Conservation (phyloP, 106 monocot species). For the Dendrobium nobile region DNA sequence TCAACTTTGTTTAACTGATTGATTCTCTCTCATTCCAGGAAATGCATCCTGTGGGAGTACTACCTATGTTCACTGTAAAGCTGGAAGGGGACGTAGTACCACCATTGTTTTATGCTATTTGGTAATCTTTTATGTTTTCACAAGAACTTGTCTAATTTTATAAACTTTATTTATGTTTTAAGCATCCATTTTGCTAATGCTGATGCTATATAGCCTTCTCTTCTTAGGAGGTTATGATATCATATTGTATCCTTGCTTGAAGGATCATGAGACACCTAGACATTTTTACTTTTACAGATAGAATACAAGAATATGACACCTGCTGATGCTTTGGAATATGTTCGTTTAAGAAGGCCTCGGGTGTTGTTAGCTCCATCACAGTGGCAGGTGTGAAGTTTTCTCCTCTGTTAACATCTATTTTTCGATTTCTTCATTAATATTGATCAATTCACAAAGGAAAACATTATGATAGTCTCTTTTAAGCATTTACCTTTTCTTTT, state of each 20-base stretch:
- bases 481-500: neutral
- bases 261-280: neutral
- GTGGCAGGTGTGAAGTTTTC: constrained; percentile 43
- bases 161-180: neutral
- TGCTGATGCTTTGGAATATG: constrained; percentile 59
- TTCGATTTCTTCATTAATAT: neutral
- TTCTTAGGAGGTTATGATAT: neutral
- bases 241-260: neutral
- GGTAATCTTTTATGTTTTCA: constrained; percentile 18
- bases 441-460: neutral
- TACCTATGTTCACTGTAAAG: constrained; percentile 67
- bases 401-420: neutral
- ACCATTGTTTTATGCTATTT: constrained; percentile 65
- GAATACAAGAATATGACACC: constrained; percentile 77
- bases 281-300: constrained; percentile 34
- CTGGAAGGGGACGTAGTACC: constrained; percentile 63
- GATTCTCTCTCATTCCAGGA: constrained; percentile 10
- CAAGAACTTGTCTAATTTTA: neutral
- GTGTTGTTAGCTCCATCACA: constrained; percentile 74
- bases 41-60: constrained; percentile 38
- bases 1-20: neutral
- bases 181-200: neutral
- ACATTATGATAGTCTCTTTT: neutral
- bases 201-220: neutral
- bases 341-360: constrained; percentile 66